Base-by-base conservation (phyloP, 768 basidiomycete genomes). In the Panaeolus cyanescens region DNA sequence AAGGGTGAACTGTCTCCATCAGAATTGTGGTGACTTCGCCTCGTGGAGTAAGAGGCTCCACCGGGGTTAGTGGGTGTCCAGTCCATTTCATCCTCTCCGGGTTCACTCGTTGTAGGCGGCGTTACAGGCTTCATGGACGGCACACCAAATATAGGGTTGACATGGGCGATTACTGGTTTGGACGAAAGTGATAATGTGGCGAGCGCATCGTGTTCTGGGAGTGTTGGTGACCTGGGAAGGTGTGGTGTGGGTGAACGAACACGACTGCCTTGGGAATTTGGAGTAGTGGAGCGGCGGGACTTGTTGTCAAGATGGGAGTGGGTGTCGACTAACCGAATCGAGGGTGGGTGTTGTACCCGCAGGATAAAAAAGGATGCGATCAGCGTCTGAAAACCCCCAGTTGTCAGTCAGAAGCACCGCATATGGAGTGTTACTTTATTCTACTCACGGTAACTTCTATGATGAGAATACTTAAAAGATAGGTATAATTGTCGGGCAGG, bases 291-390 rank as follows among this genome's bases (percentile, higher is more conserved):
- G 32, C 67, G 69, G 55, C 79, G 73, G 39, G 80, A 82, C 34
- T 74, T 68, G 13, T 78, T 65, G 55, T 70, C 70, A 54, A 67
- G 74, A 61, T 83, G 81, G 12, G 77, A 68, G 54, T 80, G 79
- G 7, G 85, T 82, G 67, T 89, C 83, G 45, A 92, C 80, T 25
- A 93, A 83, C 42, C 89, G 87, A 55, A 93, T 85, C 2, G 84
- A 68, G 9, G 91, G 90, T 1, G 92, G 89, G 17, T 83, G 86
- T 60, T 88, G 87, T 5, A 92, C 70, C 34, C 82, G 85, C 32
- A 93, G 77, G 15, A 84, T 77, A 54, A 80, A 75, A 60, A 78
- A 82, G 3, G 88, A 91, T 32, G 76, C 69, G 10, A 77, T 65
- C 58, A 83, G 74, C 42, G 83, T 75, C 91, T 92, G 62, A 19